Conservation (phyloP, 345 rosid species). For the Eucalyptus fibrosa region DNA sequence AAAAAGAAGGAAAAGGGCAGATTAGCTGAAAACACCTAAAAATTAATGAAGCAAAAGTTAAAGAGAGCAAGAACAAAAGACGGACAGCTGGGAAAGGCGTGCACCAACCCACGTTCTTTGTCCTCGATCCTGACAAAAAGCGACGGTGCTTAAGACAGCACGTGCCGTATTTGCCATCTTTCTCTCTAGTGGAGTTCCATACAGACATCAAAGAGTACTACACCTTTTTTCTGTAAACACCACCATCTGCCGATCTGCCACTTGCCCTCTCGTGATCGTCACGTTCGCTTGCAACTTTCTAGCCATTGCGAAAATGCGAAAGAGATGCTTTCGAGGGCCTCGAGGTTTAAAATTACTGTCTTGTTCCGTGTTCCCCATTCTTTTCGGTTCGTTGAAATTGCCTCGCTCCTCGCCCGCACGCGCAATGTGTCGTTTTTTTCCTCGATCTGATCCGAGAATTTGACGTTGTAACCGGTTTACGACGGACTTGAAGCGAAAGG, state of each 20-base stretch:
- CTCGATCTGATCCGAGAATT: background rate
- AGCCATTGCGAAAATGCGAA: background rate
- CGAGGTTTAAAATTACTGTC: background rate
- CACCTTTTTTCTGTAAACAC: background rate
- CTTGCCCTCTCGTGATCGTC: background rate
- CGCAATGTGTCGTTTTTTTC: background rate
- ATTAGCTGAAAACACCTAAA: background rate
- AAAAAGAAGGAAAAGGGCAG: background rate
- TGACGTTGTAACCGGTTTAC: background rate
- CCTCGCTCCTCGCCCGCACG: background rate
- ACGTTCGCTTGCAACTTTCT: background rate
- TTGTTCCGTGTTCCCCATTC: background rate
- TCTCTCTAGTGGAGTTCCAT: background rate
- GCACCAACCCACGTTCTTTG: background rate
- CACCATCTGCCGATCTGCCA: background rate
- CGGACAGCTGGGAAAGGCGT: background rate
- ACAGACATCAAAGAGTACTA: background rate
- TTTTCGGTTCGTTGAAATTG: background rate
- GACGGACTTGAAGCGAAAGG: background rate
- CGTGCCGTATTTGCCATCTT: background rate
- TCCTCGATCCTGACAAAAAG: background rate
- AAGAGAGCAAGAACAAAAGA: background rate
- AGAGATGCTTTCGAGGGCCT: background rate
- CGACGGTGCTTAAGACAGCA: background rate
- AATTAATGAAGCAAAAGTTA: background rate